Evolutionary conservation across 768 basidiomycete genomes (phyloP).

Genomic region (Lyophyllum decastes): DNA sequence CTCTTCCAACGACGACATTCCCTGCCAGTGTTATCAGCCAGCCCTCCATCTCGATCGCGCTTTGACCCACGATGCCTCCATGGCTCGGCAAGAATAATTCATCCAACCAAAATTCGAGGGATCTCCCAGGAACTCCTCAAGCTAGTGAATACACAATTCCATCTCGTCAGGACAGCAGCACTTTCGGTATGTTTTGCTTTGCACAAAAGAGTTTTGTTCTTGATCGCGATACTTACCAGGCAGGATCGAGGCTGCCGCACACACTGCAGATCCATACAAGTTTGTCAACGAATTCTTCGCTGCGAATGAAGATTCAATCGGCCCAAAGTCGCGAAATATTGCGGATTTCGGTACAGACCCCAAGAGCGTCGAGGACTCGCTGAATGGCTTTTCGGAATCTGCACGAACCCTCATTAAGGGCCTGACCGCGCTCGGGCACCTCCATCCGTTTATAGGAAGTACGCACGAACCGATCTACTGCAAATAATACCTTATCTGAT

Average conservation of each 20-base stretch:
- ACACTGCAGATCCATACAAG: conserved; percentile 9
- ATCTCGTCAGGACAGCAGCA: background rate
- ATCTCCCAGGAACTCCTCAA: background rate
- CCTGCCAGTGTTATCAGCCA: background rate
- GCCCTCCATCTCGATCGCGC: background rate
- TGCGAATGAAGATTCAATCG: conserved; percentile 15
- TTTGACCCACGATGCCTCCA: conserved; percentile 3
- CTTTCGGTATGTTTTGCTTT: background rate
- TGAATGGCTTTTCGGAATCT: conserved; percentile 31
- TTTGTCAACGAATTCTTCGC: conserved; percentile 26
- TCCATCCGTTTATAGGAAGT: conserved; percentile 41
- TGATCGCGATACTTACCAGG: background rate
- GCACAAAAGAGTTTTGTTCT: background rate
- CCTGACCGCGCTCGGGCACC: conserved; percentile 31
- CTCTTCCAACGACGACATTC: background rate
- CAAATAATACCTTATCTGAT: background rate
- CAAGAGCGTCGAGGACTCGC: conserved; percentile 28
- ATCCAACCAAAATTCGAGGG: background rate
- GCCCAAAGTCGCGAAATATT: conserved; percentile 15
- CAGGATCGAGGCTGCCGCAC: conserved; percentile 2
- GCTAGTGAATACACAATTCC: background rate
- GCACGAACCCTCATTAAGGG: conserved; percentile 32
- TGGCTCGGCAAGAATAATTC: conserved; percentile 7
- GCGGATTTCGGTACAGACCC: conserved; percentile 10
- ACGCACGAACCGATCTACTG: background rate